Base-by-base conservation (phyloP, 352 stramenopile species). In the Phytopythium mirpurense region DNA sequence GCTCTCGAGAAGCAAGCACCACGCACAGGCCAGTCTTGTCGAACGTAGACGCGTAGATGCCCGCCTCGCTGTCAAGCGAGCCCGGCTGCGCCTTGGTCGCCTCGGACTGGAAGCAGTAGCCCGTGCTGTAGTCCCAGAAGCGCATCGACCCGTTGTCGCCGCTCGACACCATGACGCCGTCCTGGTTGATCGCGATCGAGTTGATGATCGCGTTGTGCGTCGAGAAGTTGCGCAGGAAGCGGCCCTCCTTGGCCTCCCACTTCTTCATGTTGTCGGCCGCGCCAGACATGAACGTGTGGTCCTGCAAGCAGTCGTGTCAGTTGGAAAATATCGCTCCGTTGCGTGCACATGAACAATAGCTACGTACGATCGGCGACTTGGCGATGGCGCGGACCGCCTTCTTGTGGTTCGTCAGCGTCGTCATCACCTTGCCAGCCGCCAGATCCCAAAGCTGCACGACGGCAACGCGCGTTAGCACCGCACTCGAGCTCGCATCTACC, bases 391-490 rank as follows among this genome's bases (percentile, higher is more conserved):
- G 85, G 18, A 99, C 78, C 19, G 86, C 90, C 69, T 99, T 99
- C 82, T 99, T 99, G 76, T 99, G 97, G 75, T 99, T 97, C n/a
- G 97, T 99, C 19, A 99, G 70, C 12, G 96, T 99, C 23, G 94
- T 96, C 82, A 99, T 98, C 42, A 96, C 89, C 70, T 98, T 99
- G 23, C 97, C 97, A 1, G 96, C 95, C 6, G 94, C 94, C 32
- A 99, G 74, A 73, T 99, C 97, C 97, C 97, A 99, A 6, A 99
- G 63, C 79, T 92, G 31, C 24, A 54, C 19, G 37, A 15, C 46
- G 35, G 8, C 49, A 51, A 46, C 4, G 34, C 24, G 10, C 40
- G 21, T 29, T 36, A 36, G 32, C 32, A 36, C 11, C 32, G 32
- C 3, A 45, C 21, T 9, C 54, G 37, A 15, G 45, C 19, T 3